Evolutionary conservation across 331 rosid species (phyloP).

Genomic region (Malus hybrid): DNA sequence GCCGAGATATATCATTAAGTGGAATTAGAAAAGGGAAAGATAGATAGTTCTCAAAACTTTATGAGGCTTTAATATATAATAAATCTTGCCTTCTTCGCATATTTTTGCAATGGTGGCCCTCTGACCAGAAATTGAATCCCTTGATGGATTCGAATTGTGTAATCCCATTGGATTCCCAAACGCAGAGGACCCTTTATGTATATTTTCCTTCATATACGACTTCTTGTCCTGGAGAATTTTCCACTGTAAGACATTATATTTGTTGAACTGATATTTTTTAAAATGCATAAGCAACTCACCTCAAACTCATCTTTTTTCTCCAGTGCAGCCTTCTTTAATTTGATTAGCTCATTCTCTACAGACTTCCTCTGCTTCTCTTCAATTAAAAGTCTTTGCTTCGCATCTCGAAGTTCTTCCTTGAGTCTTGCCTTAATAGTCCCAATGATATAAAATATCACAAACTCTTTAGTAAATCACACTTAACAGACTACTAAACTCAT

Average conservation of each 20-base stretch:
- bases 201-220: slow-evolving; percentile 32
- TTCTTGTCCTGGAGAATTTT: slow-evolving; percentile 34
- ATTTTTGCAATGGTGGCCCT: slow-evolving; percentile 62
- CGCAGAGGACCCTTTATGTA: slow-evolving; percentile 22
- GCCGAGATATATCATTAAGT: neutral
- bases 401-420: slow-evolving; percentile 35
- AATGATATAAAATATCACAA: neutral
- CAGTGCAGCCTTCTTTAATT: slow-evolving; percentile 27
- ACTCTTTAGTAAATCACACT: neutral
- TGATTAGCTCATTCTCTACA: slow-evolving; percentile 39
- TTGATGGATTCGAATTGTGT: slow-evolving; percentile 25
- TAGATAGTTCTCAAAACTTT: neutral
- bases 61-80: neutral
- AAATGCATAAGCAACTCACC: slow-evolving; percentile 25
- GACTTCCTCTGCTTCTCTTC: slow-evolving; percentile 53
- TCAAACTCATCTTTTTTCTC: slow-evolving; percentile 37
- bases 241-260: slow-evolving; percentile 5
- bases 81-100: slow-evolving; percentile 62
- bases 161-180: slow-evolving; percentile 27
- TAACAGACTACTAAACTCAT: neutral
- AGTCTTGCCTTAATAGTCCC: slow-evolving; percentile 26
- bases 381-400: slow-evolving; percentile 29
- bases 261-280: neutral
- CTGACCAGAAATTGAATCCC: slow-evolving; percentile 44
- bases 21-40: neutral